Base-by-base conservation (phyloP, 805 yeast genomes). In the Candida adriatica region DNA sequence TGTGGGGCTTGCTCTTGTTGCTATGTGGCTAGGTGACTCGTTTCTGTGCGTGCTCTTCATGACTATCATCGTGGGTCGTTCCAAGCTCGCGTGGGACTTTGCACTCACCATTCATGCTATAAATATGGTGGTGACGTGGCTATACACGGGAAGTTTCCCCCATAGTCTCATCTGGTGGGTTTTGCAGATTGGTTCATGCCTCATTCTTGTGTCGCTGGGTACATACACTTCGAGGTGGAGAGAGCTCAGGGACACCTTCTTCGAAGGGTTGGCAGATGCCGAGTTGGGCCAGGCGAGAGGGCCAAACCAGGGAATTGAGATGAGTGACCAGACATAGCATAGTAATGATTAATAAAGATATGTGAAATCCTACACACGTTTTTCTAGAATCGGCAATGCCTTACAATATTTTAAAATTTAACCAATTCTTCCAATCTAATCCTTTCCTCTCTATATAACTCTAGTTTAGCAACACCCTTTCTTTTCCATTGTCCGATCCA, bases 31-130 rank as follows among this genome's bases (percentile, higher is more conserved):
- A 11, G 55, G 86, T 30, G 94, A 83, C 53, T 68, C 96, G 0
- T 65, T 92, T 26, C 62, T 92, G 24, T 80, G 94, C 44, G 95
- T 87, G 2, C 56, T 85, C 8, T 86, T 85, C 51, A 76, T 90
- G 50, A 85, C 94, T 1, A 58, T 88, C 2, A 76, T 90, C 17
- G 95, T 90, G 9, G 96, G 97, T 0, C 66, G 97, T 35, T 82
- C 95, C 25, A 92, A 90, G 55, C 62, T 90, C 30, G 97, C 96
- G 0, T 82, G 95, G 82, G 98, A 90, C 58, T 90, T 92, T 61
- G 96, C 95, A 8, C 51, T 90, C n/a, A 92, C 98, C 0, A 74
- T 90, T 11, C 96, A 92, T 56, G 74, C 81, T 15, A 70, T 92
- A 30, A 80, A 90, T 58, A 56, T 90, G 16, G 31, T 76, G 4